phyloP scores from a whole-genome alignment of 140 eudicot genomes.

The Cichorium intybus region DNA sequence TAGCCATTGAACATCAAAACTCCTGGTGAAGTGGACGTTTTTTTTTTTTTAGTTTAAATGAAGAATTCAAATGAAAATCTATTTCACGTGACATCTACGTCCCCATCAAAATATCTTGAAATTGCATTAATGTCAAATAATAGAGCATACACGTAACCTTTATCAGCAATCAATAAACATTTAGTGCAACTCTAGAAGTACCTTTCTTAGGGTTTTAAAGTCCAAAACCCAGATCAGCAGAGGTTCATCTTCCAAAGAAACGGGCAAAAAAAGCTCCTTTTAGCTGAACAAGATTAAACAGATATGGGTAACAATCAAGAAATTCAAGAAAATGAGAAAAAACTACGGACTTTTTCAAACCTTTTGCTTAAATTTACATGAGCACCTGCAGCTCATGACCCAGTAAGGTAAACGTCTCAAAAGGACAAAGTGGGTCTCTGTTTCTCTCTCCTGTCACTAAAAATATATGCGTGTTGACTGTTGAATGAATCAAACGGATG shows the following conservation, averaged over 20 bases:
- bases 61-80: neutral
- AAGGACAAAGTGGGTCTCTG: conserved; percentile 9
- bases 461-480: conserved; percentile 5
- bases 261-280: conserved; percentile 14
- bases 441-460: neutral
- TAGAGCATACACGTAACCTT: neutral
- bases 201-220: conserved; percentile 18
- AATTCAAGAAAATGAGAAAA: conserved; percentile 8
- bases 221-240: conserved; percentile 13
- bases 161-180: conserved; percentile 15
- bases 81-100: conserved; percentile 5
- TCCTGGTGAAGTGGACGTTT: neutral
- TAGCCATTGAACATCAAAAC: neutral
- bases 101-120: neutral
- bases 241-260: conserved; percentile 20
- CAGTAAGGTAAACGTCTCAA: conserved; percentile 13
- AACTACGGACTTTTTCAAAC: neutral
- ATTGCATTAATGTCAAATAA: conserved; percentile 3
- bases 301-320: neutral
- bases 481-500: neutral
- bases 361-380: neutral
- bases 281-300: conserved; percentile 15
- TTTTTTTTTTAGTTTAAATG: no score
- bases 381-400: conserved; percentile 22
- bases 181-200: neutral